A percentile compares a stretch with the other conserved stretches of the same genome.
Conservation (phyloP, 2,329 filamentous ascomycete species). For the Corynespora cassiicola region DNA sequence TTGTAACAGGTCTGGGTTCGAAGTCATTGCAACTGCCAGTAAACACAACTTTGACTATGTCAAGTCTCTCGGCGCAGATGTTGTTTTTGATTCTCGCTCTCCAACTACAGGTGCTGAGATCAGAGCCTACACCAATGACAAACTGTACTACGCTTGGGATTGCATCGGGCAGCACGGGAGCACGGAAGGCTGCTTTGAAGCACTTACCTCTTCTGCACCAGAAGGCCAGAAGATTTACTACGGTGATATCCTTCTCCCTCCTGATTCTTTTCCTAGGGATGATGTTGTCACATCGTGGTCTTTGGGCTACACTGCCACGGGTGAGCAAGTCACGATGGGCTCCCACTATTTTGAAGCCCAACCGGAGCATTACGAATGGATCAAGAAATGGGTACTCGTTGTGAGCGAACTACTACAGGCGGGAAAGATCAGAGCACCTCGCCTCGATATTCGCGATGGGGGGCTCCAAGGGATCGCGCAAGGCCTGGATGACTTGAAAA, state of each 20-base stretch:
- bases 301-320: slow-evolving; percentile 52
- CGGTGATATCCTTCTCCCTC: slow-evolving; percentile 22
- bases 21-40: slow-evolving; percentile 53
- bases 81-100: slow-evolving; percentile 56
- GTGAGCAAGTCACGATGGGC: too few species aligned
- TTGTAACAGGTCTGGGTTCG: slow-evolving; percentile 42
- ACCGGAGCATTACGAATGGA: slow-evolving; percentile 37
- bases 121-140: slow-evolving; percentile 49
- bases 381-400: slow-evolving; percentile 27
- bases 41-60: slow-evolving; percentile 54
- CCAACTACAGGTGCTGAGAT: slow-evolving; percentile 52
- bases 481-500: slow-evolving; percentile 39
- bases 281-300: slow-evolving; percentile 53
- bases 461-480: slow-evolving; percentile 38
- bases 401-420: too few species aligned
- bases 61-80: slow-evolving; percentile 52
- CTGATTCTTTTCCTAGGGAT: slow-evolving; percentile 46
- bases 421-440: slow-evolving; percentile 43
- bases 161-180: slow-evolving; percentile 51
- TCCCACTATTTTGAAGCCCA: slow-evolving; percentile 22
- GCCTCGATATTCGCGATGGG: slow-evolving; percentile 25
- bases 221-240: slow-evolving; percentile 28
- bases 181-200: slow-evolving; percentile 21
- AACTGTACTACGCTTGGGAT: slow-evolving; percentile 54
- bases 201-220: slow-evolving; percentile 26